Percentiles rank a stretch among this genome's conserved stretches.
phyloP scores from a whole-genome alignment of 192 early-diverging fungal species.

The Thamnidium elegans region DNA sequence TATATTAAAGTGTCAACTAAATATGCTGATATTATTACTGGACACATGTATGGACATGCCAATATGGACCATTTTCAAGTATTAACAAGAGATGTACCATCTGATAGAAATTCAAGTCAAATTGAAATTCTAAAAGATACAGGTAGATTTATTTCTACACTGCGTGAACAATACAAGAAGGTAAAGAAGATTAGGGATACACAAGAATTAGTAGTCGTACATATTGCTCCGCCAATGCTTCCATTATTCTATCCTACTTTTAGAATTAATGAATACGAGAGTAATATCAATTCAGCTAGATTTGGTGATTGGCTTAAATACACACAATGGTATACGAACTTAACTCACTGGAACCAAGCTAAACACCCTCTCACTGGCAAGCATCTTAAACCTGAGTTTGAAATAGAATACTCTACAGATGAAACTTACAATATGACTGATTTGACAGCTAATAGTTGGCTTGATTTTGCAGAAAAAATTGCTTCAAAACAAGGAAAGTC shows the following conservation, averaged over 20 bases:
- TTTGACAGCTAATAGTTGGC: conserved; percentile 42
- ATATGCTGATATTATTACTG: conserved; percentile 53
- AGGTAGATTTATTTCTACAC: conserved; percentile 1
- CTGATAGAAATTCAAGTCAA: background rate
- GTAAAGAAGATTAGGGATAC: background rate
- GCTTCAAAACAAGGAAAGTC: conserved; percentile 11
- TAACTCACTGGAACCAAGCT: conserved; percentile 39
- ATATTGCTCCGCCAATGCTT: conserved; percentile 60
- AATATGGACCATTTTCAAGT: conserved; percentile 60
- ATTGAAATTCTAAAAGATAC: conserved; percentile 10
- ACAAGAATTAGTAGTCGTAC: conserved; percentile 13
- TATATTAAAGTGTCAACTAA: conserved; percentile 43
- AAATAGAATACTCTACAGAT: conserved; percentile 48
- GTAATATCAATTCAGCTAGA: conserved; percentile 1
- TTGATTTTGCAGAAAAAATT: conserved; percentile 41
- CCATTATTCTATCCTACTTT: conserved; percentile 63
- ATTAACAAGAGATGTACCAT: background rate
- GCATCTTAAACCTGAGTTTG: conserved; percentile 30
- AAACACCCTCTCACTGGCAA: background rate
- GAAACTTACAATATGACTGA: conserved; percentile 48
- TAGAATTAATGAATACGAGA: conserved; percentile 57
- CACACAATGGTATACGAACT: conserved; percentile 43
- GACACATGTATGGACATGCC: conserved; percentile 73
- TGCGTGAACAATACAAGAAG: conserved; percentile 21
- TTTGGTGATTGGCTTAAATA: conserved; percentile 39